A percentile compares a stretch with the other conserved stretches of the same genome.
Conservation (phyloP, 2,329 filamentous ascomycete species). For the Verticillium isaacii region DNA sequence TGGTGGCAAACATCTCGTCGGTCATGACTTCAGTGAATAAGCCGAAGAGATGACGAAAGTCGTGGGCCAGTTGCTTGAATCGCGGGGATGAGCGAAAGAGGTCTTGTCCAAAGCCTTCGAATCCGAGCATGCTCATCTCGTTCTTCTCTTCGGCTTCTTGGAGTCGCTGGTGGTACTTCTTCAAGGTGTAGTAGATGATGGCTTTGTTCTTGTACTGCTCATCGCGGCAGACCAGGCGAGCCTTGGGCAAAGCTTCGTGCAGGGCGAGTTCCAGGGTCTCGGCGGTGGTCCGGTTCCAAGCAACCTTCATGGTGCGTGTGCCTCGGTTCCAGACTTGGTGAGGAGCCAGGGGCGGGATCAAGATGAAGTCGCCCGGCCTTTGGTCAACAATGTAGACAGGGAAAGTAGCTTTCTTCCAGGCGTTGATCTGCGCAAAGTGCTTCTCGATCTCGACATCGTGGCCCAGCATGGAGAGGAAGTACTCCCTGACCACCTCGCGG, state of each 20-base stretch:
- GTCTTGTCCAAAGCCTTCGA: slow-evolving; percentile 43
- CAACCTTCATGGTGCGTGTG: slow-evolving; percentile 93
- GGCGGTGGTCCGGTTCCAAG: slow-evolving; percentile 93
- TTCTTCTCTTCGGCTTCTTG: slow-evolving; percentile 47
- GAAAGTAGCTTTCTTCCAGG: slow-evolving; percentile 93
- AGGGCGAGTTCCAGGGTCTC: slow-evolving; percentile 86
- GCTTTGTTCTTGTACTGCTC: slow-evolving; percentile 99
- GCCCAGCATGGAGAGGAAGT: slow-evolving; percentile 86
- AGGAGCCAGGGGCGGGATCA: slow-evolving; percentile 87
- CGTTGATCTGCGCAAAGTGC: slow-evolving; percentile 92
- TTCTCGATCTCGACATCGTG: slow-evolving; percentile 97
- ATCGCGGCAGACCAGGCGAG: slow-evolving; percentile 87
- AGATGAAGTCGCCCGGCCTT: slow-evolving; percentile 82
- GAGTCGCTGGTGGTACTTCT: slow-evolving; percentile 69
- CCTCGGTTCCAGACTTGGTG: slow-evolving; percentile 99
- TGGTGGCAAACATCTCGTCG: slow-evolving; percentile 77
- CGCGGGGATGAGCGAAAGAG: slow-evolving; percentile 34
- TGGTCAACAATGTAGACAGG: slow-evolving; percentile 92
- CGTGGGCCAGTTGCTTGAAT: slow-evolving; percentile 67
- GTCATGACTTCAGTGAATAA: slow-evolving; percentile 76
- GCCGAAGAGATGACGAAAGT: slow-evolving; percentile 76
- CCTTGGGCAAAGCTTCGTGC: slow-evolving; percentile 81
- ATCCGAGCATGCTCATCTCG: slow-evolving; percentile 38
- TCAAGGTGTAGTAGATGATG: slow-evolving; percentile 82
- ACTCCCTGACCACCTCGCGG: slow-evolving; percentile 83